A percentile compares a stretch with the other conserved stretches of the same genome.
These are phyloP conservation scores for Hypoxylon sp. DNA, from an alignment of 2,329 filamentous ascomycete species.

Conservation along the genomic window DNA sequence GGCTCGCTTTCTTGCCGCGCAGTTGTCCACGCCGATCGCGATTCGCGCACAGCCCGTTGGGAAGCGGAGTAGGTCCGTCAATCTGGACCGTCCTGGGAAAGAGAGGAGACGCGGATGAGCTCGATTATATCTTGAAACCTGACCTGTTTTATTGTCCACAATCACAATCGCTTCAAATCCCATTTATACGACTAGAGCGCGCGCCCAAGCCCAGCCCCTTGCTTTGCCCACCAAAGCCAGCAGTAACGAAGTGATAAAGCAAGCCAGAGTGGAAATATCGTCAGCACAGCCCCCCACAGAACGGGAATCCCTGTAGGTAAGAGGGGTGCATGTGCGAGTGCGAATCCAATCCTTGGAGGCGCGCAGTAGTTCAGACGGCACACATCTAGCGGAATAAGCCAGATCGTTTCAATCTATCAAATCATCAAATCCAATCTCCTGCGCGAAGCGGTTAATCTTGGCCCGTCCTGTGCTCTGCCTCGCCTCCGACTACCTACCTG, in stretches of 20 bases:
- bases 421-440: conserved; percentile 28
- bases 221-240: conserved; percentile 13
- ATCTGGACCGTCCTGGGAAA: conserved; percentile 28
- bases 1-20: conserved; percentile 35
- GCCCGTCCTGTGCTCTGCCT: conserved; percentile 39
- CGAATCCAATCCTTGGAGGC: conserved; percentile 33
- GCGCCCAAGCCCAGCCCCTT: conserved; percentile 11
- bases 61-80: conserved; percentile 26
- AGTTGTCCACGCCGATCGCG: conserved; percentile 38
- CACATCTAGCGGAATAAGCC: conserved; percentile 40
- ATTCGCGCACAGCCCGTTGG: conserved; percentile 37
- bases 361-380: conserved; percentile 31
- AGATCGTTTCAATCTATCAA: conserved; percentile 40
- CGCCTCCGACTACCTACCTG: conserved; percentile 31
- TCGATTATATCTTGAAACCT: conserved; percentile 33
- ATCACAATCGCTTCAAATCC: conserved; percentile 10
- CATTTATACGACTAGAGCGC: conserved; percentile 9
- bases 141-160: conserved; percentile 27
- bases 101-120: conserved; percentile 23
- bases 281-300: conserved; percentile 43
- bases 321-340: conserved; percentile 43
- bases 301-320: conserved; percentile 38
- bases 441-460: conserved; percentile 28
- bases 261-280: conserved; percentile 35
- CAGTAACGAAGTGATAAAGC: conserved; percentile 12